Evolutionary conservation across 257 asterid genomes (phyloP).

Genomic region (Scutellaria baicalensis): DNA sequence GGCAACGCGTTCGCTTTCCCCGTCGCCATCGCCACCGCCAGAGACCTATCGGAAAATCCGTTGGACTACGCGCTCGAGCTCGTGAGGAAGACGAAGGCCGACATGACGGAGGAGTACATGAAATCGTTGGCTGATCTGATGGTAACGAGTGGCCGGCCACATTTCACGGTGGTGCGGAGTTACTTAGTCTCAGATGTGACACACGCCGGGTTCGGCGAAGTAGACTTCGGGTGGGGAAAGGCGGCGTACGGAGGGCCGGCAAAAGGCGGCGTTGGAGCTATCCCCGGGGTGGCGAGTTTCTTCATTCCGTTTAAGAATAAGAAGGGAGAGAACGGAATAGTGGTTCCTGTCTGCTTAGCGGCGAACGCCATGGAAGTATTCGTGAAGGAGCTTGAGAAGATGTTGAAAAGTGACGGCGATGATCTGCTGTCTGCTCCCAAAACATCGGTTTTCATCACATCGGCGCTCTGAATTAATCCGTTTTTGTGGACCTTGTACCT

Average conservation of each 20-base stretch:
- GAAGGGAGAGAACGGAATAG: conserved; percentile 51
- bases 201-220: conserved; percentile 44
- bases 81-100: conserved; percentile 33
- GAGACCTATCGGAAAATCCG: conserved; percentile 22
- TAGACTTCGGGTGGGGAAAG: conserved; percentile 73
- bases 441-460: conserved; percentile 9
- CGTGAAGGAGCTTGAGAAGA: conserved; percentile 26
- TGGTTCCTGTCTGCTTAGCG: conserved; percentile 54
- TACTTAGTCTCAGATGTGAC: conserved; percentile 52
- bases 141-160: conserved; percentile 45
- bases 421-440: background rate
- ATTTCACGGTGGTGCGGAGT: conserved; percentile 35
- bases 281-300: conserved; percentile 55
- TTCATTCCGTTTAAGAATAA: conserved; percentile 38
- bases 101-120: conserved; percentile 53
- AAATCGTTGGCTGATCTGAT: conserved; percentile 44
- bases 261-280: conserved; percentile 52
- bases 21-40: conserved; percentile 31
- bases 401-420: conserved; percentile 24
- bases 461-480: too few relatives aligned
- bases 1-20: conserved; percentile 49
- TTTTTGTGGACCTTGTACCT: too few relatives aligned
- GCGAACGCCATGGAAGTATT: conserved; percentile 54
- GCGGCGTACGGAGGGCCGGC: conserved; percentile 65
- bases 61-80: conserved; percentile 38